Evolutionary conservation across 2,329 filamentous ascomycete genomes (phyloP), one percentile per base, ranked within the genome.

Genomic region (Talaromyces rugulosus): DNA sequence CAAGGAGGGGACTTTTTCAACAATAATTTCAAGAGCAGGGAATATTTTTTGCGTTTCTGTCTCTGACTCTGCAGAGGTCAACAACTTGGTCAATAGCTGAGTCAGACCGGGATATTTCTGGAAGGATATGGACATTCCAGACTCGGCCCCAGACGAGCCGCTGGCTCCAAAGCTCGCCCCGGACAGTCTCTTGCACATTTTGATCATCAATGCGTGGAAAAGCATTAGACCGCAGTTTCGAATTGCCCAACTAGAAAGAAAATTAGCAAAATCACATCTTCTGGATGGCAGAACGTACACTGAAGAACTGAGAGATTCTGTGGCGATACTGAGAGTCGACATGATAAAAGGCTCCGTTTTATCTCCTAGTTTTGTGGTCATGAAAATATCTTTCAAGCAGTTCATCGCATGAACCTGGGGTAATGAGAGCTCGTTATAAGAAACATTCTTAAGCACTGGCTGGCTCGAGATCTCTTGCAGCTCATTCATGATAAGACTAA

Each of bases 381-480:
- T 94, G 75, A 97, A 95, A 2, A 96, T 88, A 66, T 96, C 92
- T 71, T 95, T 95, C 62, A 99, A 80, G 64, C 91, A 96, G 72
- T 99, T 99, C 71, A 96, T 84, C 0, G 95, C 92, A 74, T 99
- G 95, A 0, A 99, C 95, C 75, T 99, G 94, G 0, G 92, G 89
- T 4, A 98, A 78, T 47, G 89, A 82, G 33, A 82, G 77, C 56
- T 84, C 80, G 63, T 73, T 70, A 16, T 69, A 66, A 23, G 68
- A 63, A 34, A 63, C 63, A n/a, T 69, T 65, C 23, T 71, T 70
- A n/a, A 71, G 62, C 4, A 70, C 71, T 12, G 72, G 69, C 11
- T 71, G 62, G 3, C 71, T 69, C 8, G 78, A 71, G 4, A 79
- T 75, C 1, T 73, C 70, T 53, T 77, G 75, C 51, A 79, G 70